Percentiles rank a stretch among this genome's conserved stretches.
Evolutionary conservation across 352 stramenopile species (phyloP).

Genomic region (Globisporangium heterothallicum): DNA sequence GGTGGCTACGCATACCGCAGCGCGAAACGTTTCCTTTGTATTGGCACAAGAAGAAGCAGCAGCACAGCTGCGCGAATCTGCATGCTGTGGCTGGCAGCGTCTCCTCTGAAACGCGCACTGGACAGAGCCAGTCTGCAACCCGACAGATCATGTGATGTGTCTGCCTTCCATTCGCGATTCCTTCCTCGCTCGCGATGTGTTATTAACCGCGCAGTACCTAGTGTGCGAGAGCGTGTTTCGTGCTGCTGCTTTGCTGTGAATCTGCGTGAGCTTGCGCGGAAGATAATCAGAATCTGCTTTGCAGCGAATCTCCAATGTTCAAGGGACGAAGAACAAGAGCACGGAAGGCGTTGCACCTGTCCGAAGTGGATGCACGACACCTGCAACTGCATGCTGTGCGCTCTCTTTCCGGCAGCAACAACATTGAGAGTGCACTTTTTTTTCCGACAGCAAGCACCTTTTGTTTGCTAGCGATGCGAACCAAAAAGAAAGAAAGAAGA

Average conservation of each 20-base stretch:
- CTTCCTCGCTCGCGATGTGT: too few species aligned
- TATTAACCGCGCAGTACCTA: too few species aligned
- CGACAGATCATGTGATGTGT: too few species aligned
- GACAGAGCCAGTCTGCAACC: too few species aligned
- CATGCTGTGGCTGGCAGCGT: background rate
- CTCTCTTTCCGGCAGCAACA: too few species aligned
- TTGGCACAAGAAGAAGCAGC: background rate
- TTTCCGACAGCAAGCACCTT: too few species aligned
- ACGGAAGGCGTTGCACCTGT: background rate
- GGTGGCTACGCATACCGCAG: background rate
- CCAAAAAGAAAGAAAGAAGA: background rate
- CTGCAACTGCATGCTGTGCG: too few species aligned
- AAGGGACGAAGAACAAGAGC: background rate
- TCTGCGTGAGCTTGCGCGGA: conserved; percentile 5
- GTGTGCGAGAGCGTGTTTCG: too few species aligned
- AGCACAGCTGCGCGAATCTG: background rate
- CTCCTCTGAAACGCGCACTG: too few species aligned
- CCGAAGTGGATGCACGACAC: background rate
- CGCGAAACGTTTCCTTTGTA: too few species aligned
- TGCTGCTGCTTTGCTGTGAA: too few species aligned
- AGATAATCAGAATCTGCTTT: background rate
- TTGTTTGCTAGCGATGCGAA: background rate
- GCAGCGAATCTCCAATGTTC: background rate
- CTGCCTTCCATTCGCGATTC: too few species aligned
- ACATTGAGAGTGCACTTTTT: background rate